These are phyloP conservation scores for Phanerodontia chrysosporium DNA, from an alignment of 768 basidiomycete genomes.

Conservation along the genomic window DNA sequence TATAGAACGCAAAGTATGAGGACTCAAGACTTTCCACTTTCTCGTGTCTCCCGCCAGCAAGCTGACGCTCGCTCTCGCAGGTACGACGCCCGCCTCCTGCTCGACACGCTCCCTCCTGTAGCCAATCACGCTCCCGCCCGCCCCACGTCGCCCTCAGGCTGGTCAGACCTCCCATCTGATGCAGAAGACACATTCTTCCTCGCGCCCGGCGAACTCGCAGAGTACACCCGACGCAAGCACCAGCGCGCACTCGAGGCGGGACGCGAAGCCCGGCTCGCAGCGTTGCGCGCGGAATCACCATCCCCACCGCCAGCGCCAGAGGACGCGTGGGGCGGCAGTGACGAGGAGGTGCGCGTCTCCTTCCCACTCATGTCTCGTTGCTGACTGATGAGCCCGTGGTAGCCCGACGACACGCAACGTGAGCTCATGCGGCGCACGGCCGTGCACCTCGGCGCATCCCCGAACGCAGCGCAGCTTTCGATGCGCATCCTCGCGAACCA, in stretches of 20 bases:
- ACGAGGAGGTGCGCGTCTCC: conserved; percentile 56
- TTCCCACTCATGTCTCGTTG: too few relatives aligned
- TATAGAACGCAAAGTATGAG: too few relatives aligned
- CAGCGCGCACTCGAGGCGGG: conserved; percentile 53
- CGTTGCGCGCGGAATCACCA: conserved; percentile 38
- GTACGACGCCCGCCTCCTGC: conserved; percentile 75
- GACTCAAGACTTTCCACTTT: not conserved
- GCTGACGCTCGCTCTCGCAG: conserved; percentile 36
- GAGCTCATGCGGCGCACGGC: conserved; percentile 77
- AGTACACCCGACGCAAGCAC: conserved; percentile 65
- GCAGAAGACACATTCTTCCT: conserved; percentile 84
- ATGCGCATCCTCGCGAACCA: conserved; percentile 88
- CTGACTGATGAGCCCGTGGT: too few relatives aligned
- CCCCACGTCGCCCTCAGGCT: conserved; percentile 51
- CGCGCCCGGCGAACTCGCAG: conserved; percentile 58
- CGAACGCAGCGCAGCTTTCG: conserved; percentile 79
- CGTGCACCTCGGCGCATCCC: conserved; percentile 58
- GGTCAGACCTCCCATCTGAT: conserved; percentile 85
- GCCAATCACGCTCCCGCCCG: not conserved
- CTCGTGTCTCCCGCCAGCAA: too few relatives aligned
- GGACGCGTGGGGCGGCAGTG: conserved; percentile 63
- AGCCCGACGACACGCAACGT: conserved; percentile 59
- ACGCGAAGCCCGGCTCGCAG: conserved; percentile 57
- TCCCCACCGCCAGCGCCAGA: conserved; percentile 20
- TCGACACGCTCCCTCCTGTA: conserved; percentile 44